Base-by-base conservation (phyloP, 116 monocot species). In the Posidonia oceanica region DNA sequence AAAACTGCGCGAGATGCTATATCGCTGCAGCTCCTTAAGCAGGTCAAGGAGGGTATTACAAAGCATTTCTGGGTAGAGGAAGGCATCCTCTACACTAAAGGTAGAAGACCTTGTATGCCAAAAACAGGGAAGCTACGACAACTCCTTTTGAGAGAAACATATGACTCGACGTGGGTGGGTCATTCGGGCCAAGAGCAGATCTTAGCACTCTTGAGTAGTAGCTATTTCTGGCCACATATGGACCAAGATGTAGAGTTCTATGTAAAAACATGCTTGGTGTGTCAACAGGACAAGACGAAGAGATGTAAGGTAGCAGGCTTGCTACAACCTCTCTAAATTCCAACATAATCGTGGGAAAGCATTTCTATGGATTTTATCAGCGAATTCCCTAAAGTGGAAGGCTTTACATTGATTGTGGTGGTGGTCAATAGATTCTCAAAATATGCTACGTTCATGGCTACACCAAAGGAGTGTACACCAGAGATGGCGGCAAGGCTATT, bases 301-400 rank as follows among this genome's bases (percentile, higher is more conserved):
- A 52, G 53, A 36, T 11, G 1, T 13, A 54, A 52, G 36, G 6
- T 15, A 69, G 20, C 4, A 3, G 0, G 53, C 3, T 15, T 69
- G 23, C 0, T 53, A 15, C 23, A 54, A 20, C 69, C 69, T 14
- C 52, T 69, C 20, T 5, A 4, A 0, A 54, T 54, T 21, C 53
- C 1, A 52, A 14, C 5, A 0, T 7, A 23, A 36, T 51, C 69
- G 18, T 12, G 20, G 52, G 7, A 69, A n/a, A 53, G 23, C 10
- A 3, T 48, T 15, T 52, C 52, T 13, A 52, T 69, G 53, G 68
- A 69, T 16, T 69, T 69, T 48, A 69, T 69, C 51, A 52, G 13
- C 0, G 12, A 17, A 20, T 52, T 69, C 12, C 40, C 5, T 6
- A 48, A 52, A 12, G 69, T 69, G 11, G 53, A 69, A 4, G 54